Evolutionary conservation across 352 stramenopile genomes (phyloP).

Genomic region (Blastocystis sp.): DNA sequence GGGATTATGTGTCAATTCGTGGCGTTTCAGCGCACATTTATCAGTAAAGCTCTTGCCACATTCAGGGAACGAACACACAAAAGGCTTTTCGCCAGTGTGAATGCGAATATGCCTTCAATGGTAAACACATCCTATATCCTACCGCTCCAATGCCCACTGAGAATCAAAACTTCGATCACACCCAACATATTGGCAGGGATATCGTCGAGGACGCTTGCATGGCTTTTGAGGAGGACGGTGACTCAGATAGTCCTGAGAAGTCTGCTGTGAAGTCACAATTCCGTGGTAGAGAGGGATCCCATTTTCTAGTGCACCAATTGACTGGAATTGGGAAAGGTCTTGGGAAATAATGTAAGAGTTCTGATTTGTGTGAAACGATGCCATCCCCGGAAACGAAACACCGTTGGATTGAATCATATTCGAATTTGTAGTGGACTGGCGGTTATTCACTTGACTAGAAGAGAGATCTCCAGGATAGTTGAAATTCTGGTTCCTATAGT

Average conservation of each 20-base stretch:
- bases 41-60: slow-evolving; percentile 62
- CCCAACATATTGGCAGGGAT: slow-evolving; percentile 5
- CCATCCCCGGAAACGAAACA: slow-evolving; percentile 42
- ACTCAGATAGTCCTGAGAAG: not conserved
- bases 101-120: slow-evolving; percentile 37
- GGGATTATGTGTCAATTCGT: slow-evolving; percentile 63
- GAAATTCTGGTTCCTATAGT: slow-evolving; percentile 14
- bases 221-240: not conserved
- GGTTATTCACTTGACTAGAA: not conserved
- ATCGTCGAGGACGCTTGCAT: slow-evolving; percentile 12
- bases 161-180: slow-evolving; percentile 51
- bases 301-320: not conserved
- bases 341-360: slow-evolving; percentile 11
- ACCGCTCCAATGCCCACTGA: slow-evolving; percentile 40
- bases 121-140: not conserved
- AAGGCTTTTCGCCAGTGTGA: slow-evolving; percentile 61
- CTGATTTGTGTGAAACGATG: not conserved
- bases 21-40: slow-evolving; percentile 64
- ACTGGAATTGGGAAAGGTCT: not conserved
- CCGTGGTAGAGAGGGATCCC: not conserved
- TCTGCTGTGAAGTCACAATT: not conserved
- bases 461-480: not conserved
- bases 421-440: not conserved
- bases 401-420: not conserved
- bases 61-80: slow-evolving; percentile 32